phyloP scores from a whole-genome alignment of 441 rosid genomes.

The Pelargonium citronellum region DNA sequence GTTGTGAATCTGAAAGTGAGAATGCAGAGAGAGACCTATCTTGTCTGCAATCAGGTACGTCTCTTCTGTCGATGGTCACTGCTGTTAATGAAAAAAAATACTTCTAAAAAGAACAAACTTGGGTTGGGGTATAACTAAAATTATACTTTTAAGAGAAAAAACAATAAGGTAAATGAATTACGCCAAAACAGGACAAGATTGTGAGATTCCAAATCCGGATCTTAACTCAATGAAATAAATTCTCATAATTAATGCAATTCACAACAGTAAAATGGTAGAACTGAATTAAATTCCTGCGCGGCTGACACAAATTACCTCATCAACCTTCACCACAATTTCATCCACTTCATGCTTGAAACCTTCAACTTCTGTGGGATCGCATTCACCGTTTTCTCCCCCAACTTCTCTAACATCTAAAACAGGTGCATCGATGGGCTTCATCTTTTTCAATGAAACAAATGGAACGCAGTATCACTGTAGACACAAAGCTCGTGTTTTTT shows the following conservation, averaged over 20 bases:
- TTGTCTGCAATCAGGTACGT: too few relatives aligned
- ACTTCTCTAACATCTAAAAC: conserved; percentile 25
- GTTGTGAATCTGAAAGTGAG: too few relatives aligned
- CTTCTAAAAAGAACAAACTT: too few relatives aligned
- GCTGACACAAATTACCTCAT: conserved; percentile 34
- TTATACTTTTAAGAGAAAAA: too few relatives aligned
- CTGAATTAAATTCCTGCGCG: too few relatives aligned
- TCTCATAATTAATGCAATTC: not conserved
- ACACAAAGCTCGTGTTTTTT: not conserved
- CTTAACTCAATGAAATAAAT: not conserved
- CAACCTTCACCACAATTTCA: conserved; percentile 51
- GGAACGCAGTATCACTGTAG: not conserved
- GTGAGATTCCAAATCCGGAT: too few relatives aligned
- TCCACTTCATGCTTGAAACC: conserved; percentile 48
- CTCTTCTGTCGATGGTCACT: too few relatives aligned
- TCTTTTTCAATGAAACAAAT: conserved; percentile 9
- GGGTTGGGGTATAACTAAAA: too few relatives aligned
- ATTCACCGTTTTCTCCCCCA: conserved; percentile 23
- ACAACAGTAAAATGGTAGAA: not conserved
- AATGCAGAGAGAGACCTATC: too few relatives aligned
- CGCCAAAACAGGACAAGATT: too few relatives aligned
- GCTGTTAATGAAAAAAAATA: too few relatives aligned
- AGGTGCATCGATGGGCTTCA: conserved; percentile 29
- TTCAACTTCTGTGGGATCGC: conserved; percentile 37
- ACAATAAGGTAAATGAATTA: too few relatives aligned